phyloP scores from a whole-genome alignment of 2,329 filamentous ascomycete species.

The Ascochyta fabae region DNA sequence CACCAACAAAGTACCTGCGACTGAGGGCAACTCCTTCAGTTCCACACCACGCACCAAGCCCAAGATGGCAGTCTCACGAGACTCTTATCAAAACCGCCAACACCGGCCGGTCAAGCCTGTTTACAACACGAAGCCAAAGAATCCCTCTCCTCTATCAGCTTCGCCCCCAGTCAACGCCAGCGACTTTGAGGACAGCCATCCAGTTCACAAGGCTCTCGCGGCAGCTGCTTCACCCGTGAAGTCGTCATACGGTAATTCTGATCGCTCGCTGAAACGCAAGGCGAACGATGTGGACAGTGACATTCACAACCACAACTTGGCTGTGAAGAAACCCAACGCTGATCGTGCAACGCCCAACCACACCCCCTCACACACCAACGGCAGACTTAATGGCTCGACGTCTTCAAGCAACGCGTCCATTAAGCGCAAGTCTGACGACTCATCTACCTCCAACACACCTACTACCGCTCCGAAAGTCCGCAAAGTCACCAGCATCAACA shows the following conservation, averaged over 20 bases:
- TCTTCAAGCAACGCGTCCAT: constrained; percentile 41
- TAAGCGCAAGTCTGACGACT: constrained; percentile 56
- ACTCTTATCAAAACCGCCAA: constrained; percentile 31
- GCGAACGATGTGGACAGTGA: constrained; percentile 49
- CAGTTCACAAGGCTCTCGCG: constrained; percentile 47
- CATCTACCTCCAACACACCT: constrained; percentile 40
- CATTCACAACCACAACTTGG: constrained; percentile 45
- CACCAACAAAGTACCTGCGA: constrained; percentile 37
- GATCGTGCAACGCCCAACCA: constrained; percentile 38
- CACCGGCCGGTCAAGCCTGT: constrained; percentile 41
- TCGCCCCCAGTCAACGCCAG: constrained; percentile 68
- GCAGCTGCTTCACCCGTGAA: constrained; percentile 46
- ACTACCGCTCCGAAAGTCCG: constrained; percentile 37
- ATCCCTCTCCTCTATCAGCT: constrained; percentile 67
- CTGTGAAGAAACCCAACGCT: constrained; percentile 42
- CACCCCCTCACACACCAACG: constrained; percentile 40
- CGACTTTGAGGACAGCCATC: constrained; percentile 58
- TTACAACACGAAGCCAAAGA: constrained; percentile 61
- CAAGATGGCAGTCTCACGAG: constrained; percentile 34
- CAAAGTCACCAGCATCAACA: constrained; percentile 45
- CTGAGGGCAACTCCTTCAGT: constrained; percentile 28
- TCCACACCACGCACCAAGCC: constrained; percentile 39
- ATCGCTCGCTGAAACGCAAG: constrained; percentile 50
- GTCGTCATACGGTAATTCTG: constrained; percentile 38
- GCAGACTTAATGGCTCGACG: constrained; percentile 37